Base-by-base conservation (phyloP, 2,329 filamentous ascomycete species). In the Knoxdaviesia capensis region DNA sequence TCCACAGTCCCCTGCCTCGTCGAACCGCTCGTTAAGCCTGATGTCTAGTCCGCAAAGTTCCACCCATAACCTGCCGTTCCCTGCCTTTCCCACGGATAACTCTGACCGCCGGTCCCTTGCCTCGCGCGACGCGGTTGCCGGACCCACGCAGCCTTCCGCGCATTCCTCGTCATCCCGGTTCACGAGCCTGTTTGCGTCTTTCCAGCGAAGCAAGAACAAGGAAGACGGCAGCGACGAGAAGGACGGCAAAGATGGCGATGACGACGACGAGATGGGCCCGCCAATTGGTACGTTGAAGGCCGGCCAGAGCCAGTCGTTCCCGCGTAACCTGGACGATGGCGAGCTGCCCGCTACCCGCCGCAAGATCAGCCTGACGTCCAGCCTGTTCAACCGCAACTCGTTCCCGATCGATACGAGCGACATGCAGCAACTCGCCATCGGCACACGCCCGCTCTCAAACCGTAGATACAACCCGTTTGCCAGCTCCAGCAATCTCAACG, bases 251-350 rank as follows among this genome's bases (percentile, higher is more conserved):
- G 20, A 20, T 20, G 20, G 3, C 20, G 55, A 58, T 35, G 54
- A 57, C 1, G 52, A 51, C 6, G 68, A 71, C 6, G 69, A 71
- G 31, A 68, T 74, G 31, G 76, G 77, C 0, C 77, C 77, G 5
- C 64, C 70, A 1, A 58, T 86, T 6, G 83, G 83, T 1, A 75
- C 70, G 20, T 61, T 87, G 9, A 83, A 82, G 52, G 60, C 71
- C 31, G 69, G 72, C 0, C 80, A 88, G 53, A 86, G 80, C 51
- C 80, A 84, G 52, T 88, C 83, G 0, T 74, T 90, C 48, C 83
- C 83, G 5, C 64, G 71, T 11, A 67, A 69, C 46, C 59, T 59
- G 46, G 80, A 71, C 28, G 74, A 75, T 8, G 56, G 55, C 49
- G 79, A 68, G 52, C 61, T 53, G 47, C 58, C 59, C 54, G 64